A percentile compares a stretch with the other conserved stretches of the same genome.
Evolutionary conservation across 129 eudicot genomes (phyloP).

Genomic region (Gnaphalium uliginosum): DNA sequence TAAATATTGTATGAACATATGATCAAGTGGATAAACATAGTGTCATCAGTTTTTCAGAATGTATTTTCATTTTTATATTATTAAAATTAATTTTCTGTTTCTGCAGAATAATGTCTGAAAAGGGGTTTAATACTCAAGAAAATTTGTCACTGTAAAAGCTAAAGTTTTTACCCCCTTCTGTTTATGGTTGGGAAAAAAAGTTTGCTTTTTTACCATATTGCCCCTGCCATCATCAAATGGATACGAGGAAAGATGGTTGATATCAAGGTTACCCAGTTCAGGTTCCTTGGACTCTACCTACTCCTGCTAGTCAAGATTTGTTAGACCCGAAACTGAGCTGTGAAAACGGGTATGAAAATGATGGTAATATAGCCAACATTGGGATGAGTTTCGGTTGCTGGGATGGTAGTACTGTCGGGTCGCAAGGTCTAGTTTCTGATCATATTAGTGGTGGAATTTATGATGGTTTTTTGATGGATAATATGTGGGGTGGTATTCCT

Average conservation of each 20-base stretch:
- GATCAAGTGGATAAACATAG: conserved; percentile 8
- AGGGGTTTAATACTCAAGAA: conserved; percentile 9
- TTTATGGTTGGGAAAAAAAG: conserved; percentile 23
- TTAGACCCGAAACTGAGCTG: conserved; percentile 33
- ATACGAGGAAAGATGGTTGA: conserved; percentile 28
- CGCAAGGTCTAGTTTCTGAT: conserved; percentile 16
- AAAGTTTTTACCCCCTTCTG: conserved; percentile 17
- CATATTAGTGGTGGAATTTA: conserved; percentile 1
- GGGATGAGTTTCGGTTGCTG: conserved; percentile 20
- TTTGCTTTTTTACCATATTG: conserved; percentile 30
- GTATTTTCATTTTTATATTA: background rate
- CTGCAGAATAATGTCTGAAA: conserved; percentile 35
- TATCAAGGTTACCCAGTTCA: conserved; percentile 25
- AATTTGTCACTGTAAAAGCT: conserved; percentile 25
- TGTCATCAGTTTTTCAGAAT: background rate
- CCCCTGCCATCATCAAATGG: conserved; percentile 37
- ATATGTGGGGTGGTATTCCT: conserved; percentile 32
- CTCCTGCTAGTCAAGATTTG: conserved; percentile 53
- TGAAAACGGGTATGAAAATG: conserved; percentile 26
- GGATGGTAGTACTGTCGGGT: conserved; percentile 17
- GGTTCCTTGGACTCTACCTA: conserved; percentile 48
- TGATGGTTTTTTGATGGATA: conserved; percentile 30
- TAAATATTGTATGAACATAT: background rate
- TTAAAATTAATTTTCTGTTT: background rate
- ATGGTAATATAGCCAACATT: background rate